phyloP scores from a whole-genome alignment of 768 basidiomycete genomes.

The Steccherinum ochraceum region DNA sequence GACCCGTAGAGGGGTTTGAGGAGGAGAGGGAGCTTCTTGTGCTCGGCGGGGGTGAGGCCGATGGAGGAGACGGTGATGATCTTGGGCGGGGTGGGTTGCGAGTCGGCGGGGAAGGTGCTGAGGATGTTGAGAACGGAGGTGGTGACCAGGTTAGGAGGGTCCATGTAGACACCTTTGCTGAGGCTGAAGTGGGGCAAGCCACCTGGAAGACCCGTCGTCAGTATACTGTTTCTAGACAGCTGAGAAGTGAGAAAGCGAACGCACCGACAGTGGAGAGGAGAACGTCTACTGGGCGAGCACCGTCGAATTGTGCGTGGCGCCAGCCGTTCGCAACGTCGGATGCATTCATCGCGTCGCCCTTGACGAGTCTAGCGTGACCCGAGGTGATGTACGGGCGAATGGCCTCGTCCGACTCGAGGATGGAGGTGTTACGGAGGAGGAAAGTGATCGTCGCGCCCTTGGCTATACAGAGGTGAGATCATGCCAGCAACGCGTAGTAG shows the following conservation, averaged over 20 bases:
- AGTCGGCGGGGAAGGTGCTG: conserved; percentile 40
- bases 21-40: conserved; percentile 37
- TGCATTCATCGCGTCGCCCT: conserved; percentile 54
- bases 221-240: conserved; percentile 2
- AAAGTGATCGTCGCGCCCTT: conserved; percentile 58
- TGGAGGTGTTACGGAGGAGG: conserved; percentile 44
- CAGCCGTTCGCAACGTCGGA: conserved; percentile 49
- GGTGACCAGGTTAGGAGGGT: conserved; percentile 54
- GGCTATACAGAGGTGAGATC: conserved; percentile 27
- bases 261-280: conserved; percentile 59
- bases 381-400: conserved; percentile 46
- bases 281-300: conserved; percentile 42
- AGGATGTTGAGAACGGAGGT: conserved; percentile 49
- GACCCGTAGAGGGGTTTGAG: conserved; percentile 44
- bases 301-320: conserved; percentile 24
- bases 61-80: conserved; percentile 48
- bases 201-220: too few relatives aligned
- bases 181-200: conserved; percentile 39
- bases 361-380: conserved; percentile 47
- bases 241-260: too few relatives aligned
- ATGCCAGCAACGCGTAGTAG: neutral
- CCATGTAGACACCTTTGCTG: conserved; percentile 41
- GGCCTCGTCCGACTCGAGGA: conserved; percentile 46
- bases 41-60: conserved; percentile 43
- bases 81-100: conserved; percentile 30